These are phyloP conservation scores for Croton setiger DNA, from an alignment of 441 rosid species.

Conservation along the genomic window DNA sequence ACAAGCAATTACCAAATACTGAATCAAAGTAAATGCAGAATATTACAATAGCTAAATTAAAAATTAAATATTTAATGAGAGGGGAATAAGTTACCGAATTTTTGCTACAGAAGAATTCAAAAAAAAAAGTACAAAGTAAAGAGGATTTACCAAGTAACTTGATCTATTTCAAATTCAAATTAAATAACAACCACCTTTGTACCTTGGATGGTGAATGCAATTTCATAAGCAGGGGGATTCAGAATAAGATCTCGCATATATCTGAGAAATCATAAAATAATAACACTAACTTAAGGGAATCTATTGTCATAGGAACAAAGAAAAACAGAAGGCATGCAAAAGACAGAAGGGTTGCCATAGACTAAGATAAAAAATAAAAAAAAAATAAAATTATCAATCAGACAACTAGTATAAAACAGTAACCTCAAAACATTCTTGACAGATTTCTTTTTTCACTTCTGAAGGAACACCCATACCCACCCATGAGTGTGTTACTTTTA, in stretches of 20 bases:
- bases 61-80: background rate
- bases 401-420: background rate
- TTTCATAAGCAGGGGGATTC: constrained; percentile 92
- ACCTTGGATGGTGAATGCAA: constrained; percentile 93
- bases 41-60: background rate
- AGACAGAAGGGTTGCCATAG: background rate
- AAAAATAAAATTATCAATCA: background rate
- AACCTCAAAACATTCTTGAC: background rate
- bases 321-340: background rate
- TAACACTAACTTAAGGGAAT: background rate
- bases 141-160: constrained; percentile 1
- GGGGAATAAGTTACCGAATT: too few relatives aligned
- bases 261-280: constrained; percentile 39
- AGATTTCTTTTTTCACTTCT: background rate
- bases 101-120: background rate
- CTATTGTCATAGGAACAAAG: background rate
- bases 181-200: background rate
- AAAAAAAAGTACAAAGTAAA: background rate
- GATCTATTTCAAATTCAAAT: constrained; percentile 12
- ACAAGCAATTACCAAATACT: background rate
- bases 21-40: background rate
- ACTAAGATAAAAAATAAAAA: background rate
- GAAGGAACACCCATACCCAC: background rate
- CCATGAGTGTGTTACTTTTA: background rate
- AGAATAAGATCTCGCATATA: constrained; percentile 91